phyloP scores from a whole-genome alignment of 495 filamentous ascomycete genomes.

The Penicillium bialowiezense region DNA sequence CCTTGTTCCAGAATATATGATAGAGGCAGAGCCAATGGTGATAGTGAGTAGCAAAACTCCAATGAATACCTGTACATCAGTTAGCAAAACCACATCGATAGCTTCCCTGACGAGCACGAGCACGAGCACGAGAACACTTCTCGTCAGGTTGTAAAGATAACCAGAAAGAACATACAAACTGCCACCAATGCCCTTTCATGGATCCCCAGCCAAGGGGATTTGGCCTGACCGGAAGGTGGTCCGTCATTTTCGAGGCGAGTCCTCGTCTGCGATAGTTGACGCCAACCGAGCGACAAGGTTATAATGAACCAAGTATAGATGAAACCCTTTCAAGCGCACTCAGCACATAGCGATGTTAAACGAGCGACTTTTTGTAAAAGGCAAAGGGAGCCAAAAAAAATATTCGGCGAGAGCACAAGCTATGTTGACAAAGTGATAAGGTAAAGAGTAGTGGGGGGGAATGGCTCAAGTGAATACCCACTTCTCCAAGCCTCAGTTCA shows the following conservation, averaged over 20 bases:
- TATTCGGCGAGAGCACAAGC: neutral
- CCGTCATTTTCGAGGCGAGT: constrained; percentile 20
- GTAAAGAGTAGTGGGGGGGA: constrained; percentile 11
- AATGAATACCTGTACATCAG: constrained; percentile 31
- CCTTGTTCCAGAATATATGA: constrained; percentile 26
- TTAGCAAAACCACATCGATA: constrained; percentile 9
- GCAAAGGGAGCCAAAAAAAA: neutral
- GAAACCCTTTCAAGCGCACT: neutral
- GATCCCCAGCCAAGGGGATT: constrained; percentile 33
- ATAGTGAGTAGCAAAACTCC: constrained; percentile 36
- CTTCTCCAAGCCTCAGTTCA: constrained; percentile 5
- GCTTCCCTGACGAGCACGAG: neutral
- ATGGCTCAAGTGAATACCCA: constrained; percentile 5
- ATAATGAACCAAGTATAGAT: neutral
- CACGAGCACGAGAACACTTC: neutral
- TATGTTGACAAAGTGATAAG: constrained; percentile 4
- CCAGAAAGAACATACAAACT: constrained; percentile 33
- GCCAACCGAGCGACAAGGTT: neutral
- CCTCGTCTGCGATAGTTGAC: neutral
- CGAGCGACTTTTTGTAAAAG: constrained; percentile 1
- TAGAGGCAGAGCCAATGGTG: constrained; percentile 26
- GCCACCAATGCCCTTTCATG: constrained; percentile 43
- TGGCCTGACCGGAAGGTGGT: constrained; percentile 19
- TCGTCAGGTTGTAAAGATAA: constrained; percentile 5
- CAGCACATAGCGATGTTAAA: constrained; percentile 3